These are phyloP conservation scores for Acmispon strigosus DNA, from an alignment of 306 rosid species.

Conservation along the genomic window DNA sequence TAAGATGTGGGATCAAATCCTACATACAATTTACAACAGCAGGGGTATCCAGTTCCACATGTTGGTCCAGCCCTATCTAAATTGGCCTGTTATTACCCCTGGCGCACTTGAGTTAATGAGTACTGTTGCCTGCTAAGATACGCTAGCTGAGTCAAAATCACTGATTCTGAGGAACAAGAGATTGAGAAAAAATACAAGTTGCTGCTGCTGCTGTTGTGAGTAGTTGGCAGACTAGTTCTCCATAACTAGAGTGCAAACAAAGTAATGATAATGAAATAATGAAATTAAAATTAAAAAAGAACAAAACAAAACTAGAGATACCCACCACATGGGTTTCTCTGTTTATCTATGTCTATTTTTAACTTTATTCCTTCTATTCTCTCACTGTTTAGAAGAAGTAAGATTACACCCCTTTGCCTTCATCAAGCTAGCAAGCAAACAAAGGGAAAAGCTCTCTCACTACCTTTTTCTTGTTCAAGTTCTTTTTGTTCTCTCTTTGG, in stretches of 20 bases:
- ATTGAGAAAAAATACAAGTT: constrained; percentile 13
- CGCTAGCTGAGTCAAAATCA: constrained; percentile 9
- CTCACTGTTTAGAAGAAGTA: constrained; percentile 8
- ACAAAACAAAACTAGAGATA: not conserved
- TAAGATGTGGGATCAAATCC: too few relatives aligned
- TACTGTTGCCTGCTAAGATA: constrained; percentile 19
- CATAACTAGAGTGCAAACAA: not conserved
- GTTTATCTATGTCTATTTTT: constrained; percentile 9
- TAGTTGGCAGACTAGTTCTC: not conserved
- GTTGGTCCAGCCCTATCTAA: not conserved
- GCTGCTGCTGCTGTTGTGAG: not conserved
- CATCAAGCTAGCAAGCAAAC: not conserved
- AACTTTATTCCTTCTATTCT: constrained; percentile 20
- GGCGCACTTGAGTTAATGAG: constrained; percentile 4
- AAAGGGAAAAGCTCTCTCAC: not conserved
- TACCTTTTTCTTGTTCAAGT: not conserved
- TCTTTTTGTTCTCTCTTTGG: not conserved
- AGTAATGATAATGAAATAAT: too few relatives aligned
- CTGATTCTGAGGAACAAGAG: constrained; percentile 5
- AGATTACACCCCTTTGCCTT: not conserved
- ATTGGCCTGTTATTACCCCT: not conserved
- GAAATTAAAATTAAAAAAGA: not conserved
- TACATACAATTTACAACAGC: not conserved
- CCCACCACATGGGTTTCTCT: constrained; percentile 23
- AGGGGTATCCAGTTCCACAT: not conserved